phyloP scores from a whole-genome alignment of 208 protist species.

The Leishmania martiniquensis region DNA sequence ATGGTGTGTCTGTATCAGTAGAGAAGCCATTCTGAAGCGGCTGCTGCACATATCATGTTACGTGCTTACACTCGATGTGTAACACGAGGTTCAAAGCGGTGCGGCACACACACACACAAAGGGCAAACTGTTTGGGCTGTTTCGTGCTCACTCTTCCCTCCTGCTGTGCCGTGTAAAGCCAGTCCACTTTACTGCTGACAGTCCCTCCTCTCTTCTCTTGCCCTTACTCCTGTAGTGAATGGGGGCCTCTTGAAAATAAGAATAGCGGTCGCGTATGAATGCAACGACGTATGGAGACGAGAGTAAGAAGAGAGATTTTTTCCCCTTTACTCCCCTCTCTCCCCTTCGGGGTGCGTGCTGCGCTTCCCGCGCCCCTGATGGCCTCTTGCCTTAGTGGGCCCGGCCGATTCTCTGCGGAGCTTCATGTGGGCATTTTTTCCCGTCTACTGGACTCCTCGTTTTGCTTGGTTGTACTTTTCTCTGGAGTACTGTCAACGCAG shows the following conservation, averaged over 20 bases:
- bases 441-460: not conserved
- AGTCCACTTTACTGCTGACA: not conserved
- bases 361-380: not conserved
- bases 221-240: not conserved
- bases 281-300: not conserved
- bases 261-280: not conserved
- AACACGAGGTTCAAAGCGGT: too few species aligned
- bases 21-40: too few species aligned
- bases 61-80: too few species aligned
- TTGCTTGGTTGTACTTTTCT: not conserved
- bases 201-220: not conserved
- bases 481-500: not conserved
- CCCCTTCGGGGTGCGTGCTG: not conserved
- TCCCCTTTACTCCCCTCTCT: too few species aligned
- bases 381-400: not conserved
- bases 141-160: not conserved
- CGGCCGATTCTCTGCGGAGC: not conserved
- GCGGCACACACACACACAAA: too few species aligned
- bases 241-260: not conserved
- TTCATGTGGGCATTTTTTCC: not conserved
- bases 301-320: not conserved
- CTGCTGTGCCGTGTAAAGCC: not conserved
- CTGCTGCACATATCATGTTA: not conserved
- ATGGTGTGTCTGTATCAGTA: not conserved
- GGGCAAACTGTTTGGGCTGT: not conserved